Evolutionary conservation across 2,329 filamentous ascomycete genomes (phyloP).

Genomic region (Pyrenochaeta sp.): DNA sequence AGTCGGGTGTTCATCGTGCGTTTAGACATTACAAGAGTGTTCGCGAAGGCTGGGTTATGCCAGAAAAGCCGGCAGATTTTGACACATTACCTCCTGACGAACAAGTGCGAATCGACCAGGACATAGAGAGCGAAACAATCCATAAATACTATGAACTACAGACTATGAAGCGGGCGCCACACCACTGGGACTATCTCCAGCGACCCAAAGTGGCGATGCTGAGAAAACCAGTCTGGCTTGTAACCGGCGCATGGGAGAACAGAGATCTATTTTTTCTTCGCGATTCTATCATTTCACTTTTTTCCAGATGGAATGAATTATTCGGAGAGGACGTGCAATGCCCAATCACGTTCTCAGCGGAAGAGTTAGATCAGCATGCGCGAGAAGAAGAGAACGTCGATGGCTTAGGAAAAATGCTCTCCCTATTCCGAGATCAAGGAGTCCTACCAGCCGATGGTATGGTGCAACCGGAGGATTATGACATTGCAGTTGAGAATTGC

Average conservation of each 20-base stretch:
- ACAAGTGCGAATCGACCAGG: slow-evolving; percentile 31
- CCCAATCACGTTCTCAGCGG: too few relatives aligned
- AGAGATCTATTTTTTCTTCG: slow-evolving; percentile 45
- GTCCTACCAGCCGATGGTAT: slow-evolving; percentile 44
- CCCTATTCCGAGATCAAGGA: slow-evolving; percentile 35
- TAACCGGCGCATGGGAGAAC: slow-evolving; percentile 44
- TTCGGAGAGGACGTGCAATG: too few relatives aligned
- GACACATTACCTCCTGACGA: slow-evolving; percentile 12
- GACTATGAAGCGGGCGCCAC: slow-evolving; percentile 37
- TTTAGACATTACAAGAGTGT: slow-evolving; percentile 38
- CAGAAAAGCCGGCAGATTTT: slow-evolving; percentile 37
- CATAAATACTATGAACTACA: slow-evolving; percentile 49
- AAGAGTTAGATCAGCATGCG: too few relatives aligned
- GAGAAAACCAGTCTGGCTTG: slow-evolving; percentile 43
- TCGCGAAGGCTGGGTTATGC: slow-evolving; percentile 41
- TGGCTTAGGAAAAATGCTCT: slow-evolving; percentile 40
- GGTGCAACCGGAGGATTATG: slow-evolving; percentile 42
- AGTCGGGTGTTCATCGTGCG: slow-evolving; percentile 38
- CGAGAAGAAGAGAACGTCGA: slow-evolving; percentile 38
- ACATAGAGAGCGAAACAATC: slow-evolving; percentile 44
- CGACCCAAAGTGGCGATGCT: slow-evolving; percentile 22
- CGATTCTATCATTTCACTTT: slow-evolving; percentile 34
- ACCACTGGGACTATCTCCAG: slow-evolving; percentile 39
- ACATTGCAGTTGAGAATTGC: slow-evolving; percentile 21
- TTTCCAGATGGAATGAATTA: background rate